Percentiles rank a stretch among this genome's conserved stretches.
Conservation (phyloP, 2,329 filamentous ascomycete genomes). For the Phialophora verrucosa region DNA sequence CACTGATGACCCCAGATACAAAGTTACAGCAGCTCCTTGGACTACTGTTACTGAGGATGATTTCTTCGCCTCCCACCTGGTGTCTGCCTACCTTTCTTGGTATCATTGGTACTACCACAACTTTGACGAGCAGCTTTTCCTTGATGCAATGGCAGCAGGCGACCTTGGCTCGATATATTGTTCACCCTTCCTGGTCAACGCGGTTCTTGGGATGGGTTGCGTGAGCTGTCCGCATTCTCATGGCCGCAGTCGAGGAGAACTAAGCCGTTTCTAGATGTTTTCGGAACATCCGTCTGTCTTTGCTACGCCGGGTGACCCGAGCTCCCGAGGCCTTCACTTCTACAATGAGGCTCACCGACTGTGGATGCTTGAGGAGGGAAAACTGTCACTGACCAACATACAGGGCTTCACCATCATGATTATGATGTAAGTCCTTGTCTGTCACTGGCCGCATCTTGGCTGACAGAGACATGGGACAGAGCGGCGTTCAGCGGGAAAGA, state of each 20-base stretch:
- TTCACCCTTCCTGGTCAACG: conserved; percentile 46
- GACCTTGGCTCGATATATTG: conserved; percentile 42
- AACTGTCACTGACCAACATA: conserved; percentile 44
- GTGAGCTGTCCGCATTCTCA: conserved; percentile 16
- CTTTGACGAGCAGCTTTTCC: conserved; percentile 43
- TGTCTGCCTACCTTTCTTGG: conserved; percentile 46
- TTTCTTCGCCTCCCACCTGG: conserved; percentile 44
- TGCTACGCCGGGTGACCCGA: conserved; percentile 40
- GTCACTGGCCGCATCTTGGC: background rate
- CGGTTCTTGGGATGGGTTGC: conserved; percentile 41
- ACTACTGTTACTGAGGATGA: conserved; percentile 44
- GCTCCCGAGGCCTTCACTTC: conserved; percentile 45
- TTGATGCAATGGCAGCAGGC: conserved; percentile 42
- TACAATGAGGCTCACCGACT: conserved; percentile 46
- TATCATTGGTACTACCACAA: conserved; percentile 42
- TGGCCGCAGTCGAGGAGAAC: background rate
- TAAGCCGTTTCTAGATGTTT: conserved; percentile 41
- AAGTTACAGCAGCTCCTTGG: conserved; percentile 39
- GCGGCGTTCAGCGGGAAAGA: conserved; percentile 28
- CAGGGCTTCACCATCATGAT: conserved; percentile 47
- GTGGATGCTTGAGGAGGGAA: conserved; percentile 46
- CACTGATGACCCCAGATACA: conserved; percentile 19
- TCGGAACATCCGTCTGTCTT: conserved; percentile 46
- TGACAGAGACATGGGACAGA: conserved; percentile 1
- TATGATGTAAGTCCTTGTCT: conserved; percentile 29